phyloP scores from a whole-genome alignment of 2,329 filamentous ascomycete species.

The Penicillium glabrum region DNA sequence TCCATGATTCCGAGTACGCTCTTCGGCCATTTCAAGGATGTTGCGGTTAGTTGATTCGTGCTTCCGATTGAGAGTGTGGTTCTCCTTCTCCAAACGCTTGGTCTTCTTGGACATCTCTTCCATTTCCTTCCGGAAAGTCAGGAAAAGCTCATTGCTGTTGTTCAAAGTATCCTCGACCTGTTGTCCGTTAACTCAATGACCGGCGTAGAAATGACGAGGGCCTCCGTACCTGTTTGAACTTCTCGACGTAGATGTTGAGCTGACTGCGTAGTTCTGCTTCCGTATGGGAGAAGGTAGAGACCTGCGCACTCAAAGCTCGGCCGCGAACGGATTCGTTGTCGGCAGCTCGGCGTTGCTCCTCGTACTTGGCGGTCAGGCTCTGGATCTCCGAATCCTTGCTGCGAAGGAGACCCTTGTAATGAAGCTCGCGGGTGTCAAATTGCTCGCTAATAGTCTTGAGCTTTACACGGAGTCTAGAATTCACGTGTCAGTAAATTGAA shows the following conservation, averaged over 20 bases:
- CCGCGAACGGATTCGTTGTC: conserved; percentile 78
- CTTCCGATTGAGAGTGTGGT: conserved; percentile 84
- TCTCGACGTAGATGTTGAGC: conserved; percentile 97
- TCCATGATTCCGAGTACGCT: conserved; percentile 73
- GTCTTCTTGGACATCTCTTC: conserved; percentile 99
- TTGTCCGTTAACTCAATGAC: conserved; percentile 48
- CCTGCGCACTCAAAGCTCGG: conserved; percentile 83
- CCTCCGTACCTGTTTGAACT: conserved; percentile 91
- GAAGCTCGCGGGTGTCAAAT: conserved; percentile 90
- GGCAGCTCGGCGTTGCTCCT: conserved; percentile 84
- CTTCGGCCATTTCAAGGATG: conserved; percentile 96
- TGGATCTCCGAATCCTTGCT: conserved; percentile 96
- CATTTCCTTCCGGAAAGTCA: conserved; percentile 98
- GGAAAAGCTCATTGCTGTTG: conserved; percentile 95
- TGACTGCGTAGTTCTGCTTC: conserved; percentile 92
- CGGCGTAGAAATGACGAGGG: conserved; percentile 9
- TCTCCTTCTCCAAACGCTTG: conserved; percentile 94
- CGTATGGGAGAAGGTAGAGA: conserved; percentile 93
- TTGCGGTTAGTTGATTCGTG: conserved; percentile 92
- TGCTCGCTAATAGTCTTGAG: conserved; percentile 93
- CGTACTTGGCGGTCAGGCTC: conserved; percentile 82
- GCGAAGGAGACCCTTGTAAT: conserved; percentile 88
- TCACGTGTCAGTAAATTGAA: conserved; percentile 13
- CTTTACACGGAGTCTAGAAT: conserved; percentile 62
- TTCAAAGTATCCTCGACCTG: conserved; percentile 98